Evolutionary conservation across 2,329 filamentous ascomycete genomes (phyloP).

Genomic region (Xylariaceae sp.): DNA sequence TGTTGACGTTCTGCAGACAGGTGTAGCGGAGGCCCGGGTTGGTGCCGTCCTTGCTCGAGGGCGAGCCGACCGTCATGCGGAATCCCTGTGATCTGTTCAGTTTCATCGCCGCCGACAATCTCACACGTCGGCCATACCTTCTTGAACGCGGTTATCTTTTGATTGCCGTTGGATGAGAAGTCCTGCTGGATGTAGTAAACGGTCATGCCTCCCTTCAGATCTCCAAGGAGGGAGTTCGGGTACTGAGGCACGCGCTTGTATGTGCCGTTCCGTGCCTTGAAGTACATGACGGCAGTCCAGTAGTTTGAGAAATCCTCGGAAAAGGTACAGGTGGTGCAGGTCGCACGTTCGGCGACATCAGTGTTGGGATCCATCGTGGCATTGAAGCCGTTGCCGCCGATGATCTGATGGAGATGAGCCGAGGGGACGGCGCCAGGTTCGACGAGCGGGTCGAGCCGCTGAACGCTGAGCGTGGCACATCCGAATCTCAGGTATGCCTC

Average conservation of each 20-base stretch:
- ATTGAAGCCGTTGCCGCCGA: conserved; percentile 24
- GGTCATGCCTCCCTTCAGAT: conserved; percentile 34
- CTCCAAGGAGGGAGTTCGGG: conserved; percentile 27
- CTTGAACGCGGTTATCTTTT: conserved; percentile 35
- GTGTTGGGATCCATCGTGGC: conserved; percentile 21
- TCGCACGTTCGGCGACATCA: conserved; percentile 24
- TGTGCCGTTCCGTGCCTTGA: conserved; percentile 25
- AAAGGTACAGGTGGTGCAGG: conserved; percentile 31
- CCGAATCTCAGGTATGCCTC: conserved; percentile 24
- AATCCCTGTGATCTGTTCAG: conserved; percentile 27
- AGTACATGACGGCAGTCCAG: conserved; percentile 26
- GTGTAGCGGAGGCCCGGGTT: conserved; percentile 28
- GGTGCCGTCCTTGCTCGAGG: conserved; percentile 18
- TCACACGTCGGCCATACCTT: conserved; percentile 16
- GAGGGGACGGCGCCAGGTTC: conserved; percentile 21
- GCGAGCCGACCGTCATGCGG: conserved; percentile 36
- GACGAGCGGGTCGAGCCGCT: conserved; percentile 24
- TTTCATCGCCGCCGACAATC: too few relatives aligned
- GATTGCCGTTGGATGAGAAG: conserved; percentile 35
- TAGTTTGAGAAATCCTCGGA: conserved; percentile 27
- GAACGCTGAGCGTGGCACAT: conserved; percentile 22
- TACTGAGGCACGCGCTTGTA: conserved; percentile 25
- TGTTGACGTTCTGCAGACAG: conserved; percentile 29
- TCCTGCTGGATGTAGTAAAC: conserved; percentile 38
- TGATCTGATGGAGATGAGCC: conserved; percentile 23